Evolutionary conservation across 495 filamentous ascomycete genomes (phyloP).

Genomic region (Aspergillus incahuasiensis): DNA sequence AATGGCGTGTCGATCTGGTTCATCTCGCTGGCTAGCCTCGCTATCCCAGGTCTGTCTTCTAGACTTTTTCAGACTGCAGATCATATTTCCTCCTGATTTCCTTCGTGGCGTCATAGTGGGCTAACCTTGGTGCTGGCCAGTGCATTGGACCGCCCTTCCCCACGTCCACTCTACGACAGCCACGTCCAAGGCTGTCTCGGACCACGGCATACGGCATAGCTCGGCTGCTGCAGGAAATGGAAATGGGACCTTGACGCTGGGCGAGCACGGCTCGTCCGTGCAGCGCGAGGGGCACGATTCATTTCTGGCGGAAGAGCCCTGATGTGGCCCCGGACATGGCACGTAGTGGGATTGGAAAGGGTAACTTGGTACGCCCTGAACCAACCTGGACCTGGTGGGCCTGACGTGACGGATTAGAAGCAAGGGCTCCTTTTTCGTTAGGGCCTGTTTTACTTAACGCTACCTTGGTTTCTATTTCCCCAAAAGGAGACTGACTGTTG

Average conservation of each 20-base stretch:
- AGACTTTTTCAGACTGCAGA: neutral
- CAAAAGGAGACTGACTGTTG: neutral
- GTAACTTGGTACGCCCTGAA: neutral
- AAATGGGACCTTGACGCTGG: neutral
- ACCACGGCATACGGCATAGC: neutral
- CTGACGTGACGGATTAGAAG: neutral
- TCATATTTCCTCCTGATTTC: neutral
- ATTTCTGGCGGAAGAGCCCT: neutral
- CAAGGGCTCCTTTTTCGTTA: neutral
- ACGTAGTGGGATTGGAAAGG: neutral
- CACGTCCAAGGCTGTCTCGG: slow-evolving; percentile 5
- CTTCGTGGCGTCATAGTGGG: slow-evolving; percentile 8
- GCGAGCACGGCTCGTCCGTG: neutral
- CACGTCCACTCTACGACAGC: neutral
- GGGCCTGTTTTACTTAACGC: neutral
- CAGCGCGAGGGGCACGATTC: neutral
- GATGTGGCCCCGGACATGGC: neutral
- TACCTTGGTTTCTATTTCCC: neutral
- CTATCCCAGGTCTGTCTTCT: neutral
- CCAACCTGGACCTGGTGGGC: too few species aligned
- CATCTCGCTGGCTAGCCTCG: neutral
- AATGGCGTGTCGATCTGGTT: slow-evolving; percentile 5
- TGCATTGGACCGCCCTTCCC: neutral
- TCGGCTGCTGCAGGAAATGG: slow-evolving; percentile 6
- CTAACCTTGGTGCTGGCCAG: neutral